These are phyloP conservation scores for Cornus suecica DNA, from an alignment of 148 eudicot species.

Conservation along the genomic window DNA sequence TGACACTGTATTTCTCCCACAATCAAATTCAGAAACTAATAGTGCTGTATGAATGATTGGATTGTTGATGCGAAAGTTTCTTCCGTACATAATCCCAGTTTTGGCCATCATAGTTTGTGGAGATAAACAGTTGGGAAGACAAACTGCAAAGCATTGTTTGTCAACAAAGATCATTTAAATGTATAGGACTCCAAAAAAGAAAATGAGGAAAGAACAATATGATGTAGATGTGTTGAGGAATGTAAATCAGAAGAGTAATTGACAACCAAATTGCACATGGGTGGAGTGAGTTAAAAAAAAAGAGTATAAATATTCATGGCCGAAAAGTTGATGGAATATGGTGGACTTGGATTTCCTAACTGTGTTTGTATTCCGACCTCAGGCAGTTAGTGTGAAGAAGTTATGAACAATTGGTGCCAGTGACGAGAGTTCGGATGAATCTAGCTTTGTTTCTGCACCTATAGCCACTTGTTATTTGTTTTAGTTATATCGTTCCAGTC, in stretches of 20 bases:
- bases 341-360: not conserved
- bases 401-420: not conserved
- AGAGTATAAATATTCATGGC: not conserved
- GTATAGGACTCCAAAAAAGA: not conserved
- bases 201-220: not conserved
- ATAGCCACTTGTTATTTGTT: not conserved
- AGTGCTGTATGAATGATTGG: not conserved
- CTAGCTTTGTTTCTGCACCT: not conserved
- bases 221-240: no score
- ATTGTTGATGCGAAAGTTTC: not conserved
- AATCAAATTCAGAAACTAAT: not conserved
- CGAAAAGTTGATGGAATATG: not conserved
- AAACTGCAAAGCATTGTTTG: not conserved
- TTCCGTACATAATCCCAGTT: not conserved
- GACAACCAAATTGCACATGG: not conserved
- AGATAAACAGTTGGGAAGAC: not conserved
- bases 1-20: not conserved
- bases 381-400: not conserved
- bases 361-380: not conserved
- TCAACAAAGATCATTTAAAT: not conserved
- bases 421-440: not conserved
- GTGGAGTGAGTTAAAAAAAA: not conserved
- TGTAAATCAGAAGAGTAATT: no score
- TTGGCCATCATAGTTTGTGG: not conserved
- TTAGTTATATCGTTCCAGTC: not conserved